Evolutionary conservation across 345 rosid genomes (phyloP), one percentile per base, ranked within the genome.

Genomic region (Melaleuca quinquenervia): DNA sequence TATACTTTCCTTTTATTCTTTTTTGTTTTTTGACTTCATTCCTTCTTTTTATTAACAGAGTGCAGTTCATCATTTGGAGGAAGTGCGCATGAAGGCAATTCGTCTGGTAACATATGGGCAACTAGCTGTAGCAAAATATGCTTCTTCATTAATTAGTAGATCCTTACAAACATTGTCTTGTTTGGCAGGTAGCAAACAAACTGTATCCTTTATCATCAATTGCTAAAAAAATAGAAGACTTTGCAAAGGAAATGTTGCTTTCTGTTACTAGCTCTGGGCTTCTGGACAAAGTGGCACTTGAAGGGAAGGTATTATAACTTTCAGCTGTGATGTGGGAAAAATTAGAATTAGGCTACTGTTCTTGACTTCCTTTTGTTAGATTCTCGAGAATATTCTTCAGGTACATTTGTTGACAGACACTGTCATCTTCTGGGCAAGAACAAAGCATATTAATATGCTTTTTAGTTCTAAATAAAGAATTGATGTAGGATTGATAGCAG

Each of bases 11-110:
- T 84, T 83, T 85, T 55, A 76, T 89, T 53, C 21, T n/a, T 14
- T 45, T 45, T 84, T 26, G 41, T 45, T 52, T 83, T 45, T 84
- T 85, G n/a, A 87, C 84, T 85, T 82, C 84, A 26, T 36, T 82
- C 83, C 88, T 90, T 80, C 52, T 36, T 86, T 87, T 82, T 84
- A 86, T 82, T 87, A 87, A 89, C 89, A 96, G 99, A 94, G 98
- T 92, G 92, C 98, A 87, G 96, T 95, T 94, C 98, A 97, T 92
- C 93, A 90, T 87, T 90, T 86, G 91, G 99, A 96, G 93, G 99
- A 96, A 91, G 96, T 96, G 84, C 98, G 98, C 85, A 95, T 94
- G 99, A 97, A 95, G 93, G 99, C 99, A 70, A 96, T 95, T 85
- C 98, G 98, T 74, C 91, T 97, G 98, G 99, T 97, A 94, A 74